Conservation (phyloP, 306 rosid genomes). For the Prunus mume region DNA sequence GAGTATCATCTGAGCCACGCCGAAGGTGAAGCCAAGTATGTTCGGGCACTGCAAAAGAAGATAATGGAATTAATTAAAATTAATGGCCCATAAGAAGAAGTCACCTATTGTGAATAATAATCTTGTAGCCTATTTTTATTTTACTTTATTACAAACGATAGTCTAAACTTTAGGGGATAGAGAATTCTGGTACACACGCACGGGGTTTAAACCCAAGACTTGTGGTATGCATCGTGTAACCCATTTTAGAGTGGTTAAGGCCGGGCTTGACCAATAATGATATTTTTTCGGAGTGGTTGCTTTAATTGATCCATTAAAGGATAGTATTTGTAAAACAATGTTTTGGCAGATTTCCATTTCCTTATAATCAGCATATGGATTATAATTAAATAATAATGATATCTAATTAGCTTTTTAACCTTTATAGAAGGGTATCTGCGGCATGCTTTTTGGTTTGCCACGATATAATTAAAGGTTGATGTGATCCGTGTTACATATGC, state of each 20-base stretch:
- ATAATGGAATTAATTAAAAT: background rate
- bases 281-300: background rate
- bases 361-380: background rate
- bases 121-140: background rate
- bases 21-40: conserved; percentile 66
- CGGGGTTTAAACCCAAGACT: no score
- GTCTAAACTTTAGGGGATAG: no score
- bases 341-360: background rate
- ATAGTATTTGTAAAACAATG: background rate
- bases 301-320: background rate
- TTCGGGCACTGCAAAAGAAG: conserved; percentile 70
- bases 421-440: background rate
- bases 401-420: background rate
- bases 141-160: no score
- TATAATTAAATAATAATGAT: background rate
- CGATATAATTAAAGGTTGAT: background rate
- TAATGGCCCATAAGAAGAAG: background rate
- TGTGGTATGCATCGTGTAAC: no score
- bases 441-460: background rate
- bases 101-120: background rate
- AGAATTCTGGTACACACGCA: no score
- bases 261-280: no score
- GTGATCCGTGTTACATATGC: background rate
- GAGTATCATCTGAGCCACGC: conserved; percentile 72
- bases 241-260: no score